Base-by-base conservation (phyloP, 306 rosid genomes). In the Ormosia semicastrata region DNA sequence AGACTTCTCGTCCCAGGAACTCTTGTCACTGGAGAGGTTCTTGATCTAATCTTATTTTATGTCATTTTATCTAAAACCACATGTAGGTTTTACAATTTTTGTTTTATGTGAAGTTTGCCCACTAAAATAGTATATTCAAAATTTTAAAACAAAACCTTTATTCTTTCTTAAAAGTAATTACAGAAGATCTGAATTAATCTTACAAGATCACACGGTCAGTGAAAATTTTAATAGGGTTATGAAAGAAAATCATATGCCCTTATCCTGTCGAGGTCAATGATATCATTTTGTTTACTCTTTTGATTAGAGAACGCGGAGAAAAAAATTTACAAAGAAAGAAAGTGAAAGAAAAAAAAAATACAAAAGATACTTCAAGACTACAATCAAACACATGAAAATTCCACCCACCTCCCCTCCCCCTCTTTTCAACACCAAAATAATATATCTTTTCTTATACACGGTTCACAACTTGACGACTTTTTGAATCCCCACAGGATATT, bases 401-500 rank as follows among this genome's bases (percentile, higher is more conserved):
- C 56, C 71, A 82, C 56, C 64, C 44, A 74, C 71, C 53, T 44
- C 37, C 53, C 81, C 43, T 32, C 14, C n/a, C 46, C 24, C 44
- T 13, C 66, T 75, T 74, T 59, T 73, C 67, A 58, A 82, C 86
- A 59, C 36, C 76, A 67, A 78, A 40, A 33, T 69, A 24, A 83
- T 58, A 29, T 63, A 46, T 14, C 13, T 41, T 75, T 63, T 75
- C 56, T 17, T 8, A 29, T 29, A 81, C 54, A 69, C 83, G 74
- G 84, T 83, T 87, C 63, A 65, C 78, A 36, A 39, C 77, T 66
- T 83, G 82, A 77, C 68, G 76, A 85, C 79, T 78, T 87, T 84
- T 59, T 78, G 83, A 81, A 89, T 88, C 87, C 69, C 81, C 87
- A 71, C 50, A 79, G 58, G 85, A 88, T 88, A 88, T 87, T 81